Percentiles rank a stretch among this genome's conserved stretches.
phyloP scores from a whole-genome alignment of 1,139 yeast species.

The Yamadazyma taylorii region DNA sequence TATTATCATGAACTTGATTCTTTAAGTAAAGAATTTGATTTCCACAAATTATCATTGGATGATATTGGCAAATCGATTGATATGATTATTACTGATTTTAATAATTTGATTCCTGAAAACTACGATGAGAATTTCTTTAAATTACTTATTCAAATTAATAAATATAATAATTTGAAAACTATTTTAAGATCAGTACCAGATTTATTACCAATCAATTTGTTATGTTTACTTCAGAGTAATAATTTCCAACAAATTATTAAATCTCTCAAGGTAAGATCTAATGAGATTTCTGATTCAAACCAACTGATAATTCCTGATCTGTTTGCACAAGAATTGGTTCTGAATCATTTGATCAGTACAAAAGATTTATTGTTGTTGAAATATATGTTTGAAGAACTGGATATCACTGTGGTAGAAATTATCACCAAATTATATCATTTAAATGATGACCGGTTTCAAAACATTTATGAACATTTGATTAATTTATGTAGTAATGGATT shows the following conservation, averaged over 20 bases:
- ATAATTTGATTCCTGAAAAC: slow-evolving; percentile 13
- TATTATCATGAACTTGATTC: slow-evolving; percentile 26
- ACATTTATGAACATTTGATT: slow-evolving; percentile 6
- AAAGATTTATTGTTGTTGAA: slow-evolving; percentile 2
- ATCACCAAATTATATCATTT: slow-evolving; percentile 8
- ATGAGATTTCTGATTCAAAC: neutral
- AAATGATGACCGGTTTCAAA: slow-evolving; percentile 3
- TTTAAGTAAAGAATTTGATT: slow-evolving; percentile 25
- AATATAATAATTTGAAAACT: slow-evolving; percentile 24
- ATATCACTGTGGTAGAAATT: slow-evolving; percentile 1
- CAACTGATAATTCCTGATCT: neutral
- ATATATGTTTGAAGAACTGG: slow-evolving; percentile 4
- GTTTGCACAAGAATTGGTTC: neutral
- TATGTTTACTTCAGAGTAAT: slow-evolving; percentile 7
- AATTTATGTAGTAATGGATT: slow-evolving; percentile 10
- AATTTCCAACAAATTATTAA: slow-evolving; percentile 8
- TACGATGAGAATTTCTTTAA: slow-evolving; percentile 20
- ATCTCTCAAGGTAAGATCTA: slow-evolving; percentile 1
- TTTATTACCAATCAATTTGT: slow-evolving; percentile 16
- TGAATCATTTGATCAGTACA: neutral
- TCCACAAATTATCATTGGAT: slow-evolving; percentile 13
- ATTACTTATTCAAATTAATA: slow-evolving; percentile 25
- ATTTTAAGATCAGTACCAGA: slow-evolving; percentile 14
- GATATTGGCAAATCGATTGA: slow-evolving; percentile 23
- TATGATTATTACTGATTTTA: slow-evolving; percentile 21